These are phyloP conservation scores for Ustilaginoidea virens DNA, from an alignment of 2,329 filamentous ascomycete genomes.

Conservation along the genomic window DNA sequence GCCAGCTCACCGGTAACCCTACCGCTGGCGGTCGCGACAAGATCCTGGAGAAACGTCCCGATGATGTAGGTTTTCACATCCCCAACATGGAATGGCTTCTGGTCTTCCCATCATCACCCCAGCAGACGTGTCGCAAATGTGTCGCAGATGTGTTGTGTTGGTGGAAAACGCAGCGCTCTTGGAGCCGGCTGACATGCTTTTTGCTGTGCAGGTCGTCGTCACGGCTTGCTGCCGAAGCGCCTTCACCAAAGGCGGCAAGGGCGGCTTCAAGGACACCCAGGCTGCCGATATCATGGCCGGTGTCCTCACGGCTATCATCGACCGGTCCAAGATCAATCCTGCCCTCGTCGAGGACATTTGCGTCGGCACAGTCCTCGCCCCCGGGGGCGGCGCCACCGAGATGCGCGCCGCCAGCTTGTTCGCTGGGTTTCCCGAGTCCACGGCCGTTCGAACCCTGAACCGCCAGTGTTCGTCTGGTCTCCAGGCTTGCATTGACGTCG, in stretches of 20 bases:
- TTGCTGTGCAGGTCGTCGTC: conserved; percentile 54
- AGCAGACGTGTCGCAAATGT: too few species aligned
- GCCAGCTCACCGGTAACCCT: conserved; percentile 47
- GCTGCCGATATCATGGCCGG: conserved; percentile 75
- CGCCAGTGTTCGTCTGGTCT: conserved; percentile 88
- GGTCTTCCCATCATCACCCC: too few species aligned
- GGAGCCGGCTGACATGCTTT: too few species aligned
- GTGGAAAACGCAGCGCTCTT: too few species aligned
- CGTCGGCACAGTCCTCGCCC: conserved; percentile 80
- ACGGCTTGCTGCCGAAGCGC: conserved; percentile 84
- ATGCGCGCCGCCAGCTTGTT: conserved; percentile 85
- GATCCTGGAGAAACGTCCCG: conserved; percentile 49
- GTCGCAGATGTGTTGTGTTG: too few species aligned
- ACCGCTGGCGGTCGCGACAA: conserved; percentile 34
- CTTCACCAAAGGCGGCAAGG: conserved; percentile 85
- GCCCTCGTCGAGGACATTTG: conserved; percentile 79
- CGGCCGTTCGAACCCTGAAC: conserved; percentile 81
- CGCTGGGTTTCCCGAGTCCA: conserved; percentile 74
- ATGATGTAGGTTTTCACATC: conserved; percentile 36
- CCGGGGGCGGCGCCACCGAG: conserved; percentile 89
- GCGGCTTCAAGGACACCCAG: conserved; percentile 87
- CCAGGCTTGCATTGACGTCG: conserved; percentile 85
- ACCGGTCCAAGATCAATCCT: conserved; percentile 80
- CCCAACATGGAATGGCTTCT: too few species aligned
- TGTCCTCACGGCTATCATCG: conserved; percentile 65